phyloP scores from a whole-genome alignment of 768 basidiomycete genomes.

The Russula ochroleuca region DNA sequence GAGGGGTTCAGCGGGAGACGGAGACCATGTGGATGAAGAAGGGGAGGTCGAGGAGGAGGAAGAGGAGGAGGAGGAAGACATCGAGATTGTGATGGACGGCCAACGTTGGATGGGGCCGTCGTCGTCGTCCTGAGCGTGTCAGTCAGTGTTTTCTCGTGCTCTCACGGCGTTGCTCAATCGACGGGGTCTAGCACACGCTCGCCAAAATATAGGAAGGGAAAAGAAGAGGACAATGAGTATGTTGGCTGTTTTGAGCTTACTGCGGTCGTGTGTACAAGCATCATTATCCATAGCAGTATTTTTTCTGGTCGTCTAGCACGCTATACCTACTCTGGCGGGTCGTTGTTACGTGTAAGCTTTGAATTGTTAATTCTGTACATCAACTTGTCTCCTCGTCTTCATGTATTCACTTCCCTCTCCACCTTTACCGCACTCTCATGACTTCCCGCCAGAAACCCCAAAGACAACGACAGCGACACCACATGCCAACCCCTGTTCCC shows the following conservation, averaged over 20 bases:
- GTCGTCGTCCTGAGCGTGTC: conserved; percentile 9
- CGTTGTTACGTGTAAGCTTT: conserved; percentile 13
- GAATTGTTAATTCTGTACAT: neutral
- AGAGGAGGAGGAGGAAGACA: conserved; percentile 69
- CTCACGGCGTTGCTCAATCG: neutral
- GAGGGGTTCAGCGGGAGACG: conserved; percentile 7
- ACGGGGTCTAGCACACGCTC: neutral
- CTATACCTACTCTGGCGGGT: conserved; percentile 11
- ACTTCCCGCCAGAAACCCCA: neutral
- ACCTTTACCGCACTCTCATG: neutral
- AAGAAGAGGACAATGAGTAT: neutral
- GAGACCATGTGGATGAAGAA: conserved; percentile 33
- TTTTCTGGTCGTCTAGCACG: conserved; percentile 9
- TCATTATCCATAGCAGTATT: conserved; percentile 27
- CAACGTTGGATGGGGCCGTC: conserved; percentile 23
- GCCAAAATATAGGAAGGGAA: neutral
- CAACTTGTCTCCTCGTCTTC: neutral
- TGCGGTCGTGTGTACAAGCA: conserved; percentile 15
- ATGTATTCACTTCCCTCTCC: too few relatives aligned
- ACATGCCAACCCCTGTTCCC: neutral
- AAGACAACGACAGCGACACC: neutral
- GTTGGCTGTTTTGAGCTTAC: neutral
- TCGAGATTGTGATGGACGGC: conserved; percentile 63
- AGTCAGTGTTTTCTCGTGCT: neutral
- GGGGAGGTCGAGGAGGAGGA: conserved; percentile 46